These are phyloP conservation scores for Zygoascus biomembranicola DNA, from an alignment of 805 yeast genomes.

Conservation along the genomic window DNA sequence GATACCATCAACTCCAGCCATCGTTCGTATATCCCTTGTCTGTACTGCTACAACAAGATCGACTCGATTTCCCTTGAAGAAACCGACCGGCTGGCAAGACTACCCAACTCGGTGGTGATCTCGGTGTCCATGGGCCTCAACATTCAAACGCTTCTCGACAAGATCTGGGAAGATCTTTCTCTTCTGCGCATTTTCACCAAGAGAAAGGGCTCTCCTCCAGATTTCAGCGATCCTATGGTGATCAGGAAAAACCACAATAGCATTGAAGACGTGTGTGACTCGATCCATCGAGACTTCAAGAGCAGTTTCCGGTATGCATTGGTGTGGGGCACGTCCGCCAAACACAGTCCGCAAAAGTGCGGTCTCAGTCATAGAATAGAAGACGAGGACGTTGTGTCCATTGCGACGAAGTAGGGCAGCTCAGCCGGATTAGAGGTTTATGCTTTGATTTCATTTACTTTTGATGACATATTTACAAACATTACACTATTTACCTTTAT, in stretches of 20 bases:
- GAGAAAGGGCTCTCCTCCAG: slow-evolving; percentile 69
- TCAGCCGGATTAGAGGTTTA: neutral
- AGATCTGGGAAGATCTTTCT: slow-evolving; percentile 84
- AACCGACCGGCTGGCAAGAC: slow-evolving; percentile 83
- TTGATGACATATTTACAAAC: slow-evolving; percentile 2
- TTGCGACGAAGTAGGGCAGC: slow-evolving; percentile 61
- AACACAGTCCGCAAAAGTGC: slow-evolving; percentile 95
- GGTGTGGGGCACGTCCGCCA: slow-evolving; percentile 94
- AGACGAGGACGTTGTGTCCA: slow-evolving; percentile 91
- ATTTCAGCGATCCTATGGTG: slow-evolving; percentile 83
- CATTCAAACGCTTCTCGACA: slow-evolving; percentile 77
- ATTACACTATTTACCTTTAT: slow-evolving; percentile 1
- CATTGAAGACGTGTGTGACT: slow-evolving; percentile 80
- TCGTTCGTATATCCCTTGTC: slow-evolving; percentile 81
- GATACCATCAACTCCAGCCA: slow-evolving; percentile 85
- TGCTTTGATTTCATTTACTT: neutral
- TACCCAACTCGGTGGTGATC: slow-evolving; percentile 89
- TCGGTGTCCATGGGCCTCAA: slow-evolving; percentile 88
- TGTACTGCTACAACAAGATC: slow-evolving; percentile 89
- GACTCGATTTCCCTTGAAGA: slow-evolving; percentile 95
- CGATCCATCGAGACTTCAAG: slow-evolving; percentile 88
- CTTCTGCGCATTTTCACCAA: slow-evolving; percentile 80
- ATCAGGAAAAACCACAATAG: slow-evolving; percentile 68
- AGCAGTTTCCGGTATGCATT: slow-evolving; percentile 87
- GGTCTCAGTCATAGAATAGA: slow-evolving; percentile 75